Conservation (phyloP, 1,284 basidiomycete species). For the Tilletia walkeri region DNA sequence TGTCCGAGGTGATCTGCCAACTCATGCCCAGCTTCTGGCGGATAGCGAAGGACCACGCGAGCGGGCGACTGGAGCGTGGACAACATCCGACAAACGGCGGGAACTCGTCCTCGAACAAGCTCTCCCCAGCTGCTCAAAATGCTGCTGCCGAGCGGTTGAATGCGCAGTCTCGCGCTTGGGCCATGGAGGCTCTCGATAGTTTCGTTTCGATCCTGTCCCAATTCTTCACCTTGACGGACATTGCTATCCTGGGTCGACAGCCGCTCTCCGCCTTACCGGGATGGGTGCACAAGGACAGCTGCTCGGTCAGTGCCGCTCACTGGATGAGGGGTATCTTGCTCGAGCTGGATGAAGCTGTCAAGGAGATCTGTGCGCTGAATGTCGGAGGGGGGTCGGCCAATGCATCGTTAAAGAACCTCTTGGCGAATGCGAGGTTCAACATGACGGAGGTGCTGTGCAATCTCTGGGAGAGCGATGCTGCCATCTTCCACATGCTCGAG, state of each 20-base stretch:
- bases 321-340: conserved; percentile 75
- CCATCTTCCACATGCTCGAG: conserved; percentile 79
- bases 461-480: conserved; percentile 82
- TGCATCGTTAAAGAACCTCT: conserved; percentile 64
- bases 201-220: conserved; percentile 83
- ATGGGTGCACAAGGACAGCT: conserved; percentile 72
- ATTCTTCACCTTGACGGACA: conserved; percentile 77
- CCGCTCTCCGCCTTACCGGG: conserved; percentile 63
- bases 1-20: conserved; percentile 61
- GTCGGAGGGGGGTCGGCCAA: conserved; percentile 60
- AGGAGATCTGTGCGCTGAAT: conserved; percentile 77
- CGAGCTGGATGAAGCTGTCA: conserved; percentile 81
- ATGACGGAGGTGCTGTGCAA: conserved; percentile 78
- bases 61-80: conserved; percentile 62
- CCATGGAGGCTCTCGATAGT: conserved; percentile 79
- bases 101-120: background rate
- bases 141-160: conserved; percentile 65
- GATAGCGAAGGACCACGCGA: conserved; percentile 83
- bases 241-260: conserved; percentile 64
- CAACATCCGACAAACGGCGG: background rate
- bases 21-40: conserved; percentile 90
- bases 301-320: conserved; percentile 77
- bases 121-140: background rate
- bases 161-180: conserved; percentile 83
- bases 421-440: conserved; percentile 81